Evolutionary conservation across 306 rosid species (phyloP).

Genomic region (Neltuma alba): DNA sequence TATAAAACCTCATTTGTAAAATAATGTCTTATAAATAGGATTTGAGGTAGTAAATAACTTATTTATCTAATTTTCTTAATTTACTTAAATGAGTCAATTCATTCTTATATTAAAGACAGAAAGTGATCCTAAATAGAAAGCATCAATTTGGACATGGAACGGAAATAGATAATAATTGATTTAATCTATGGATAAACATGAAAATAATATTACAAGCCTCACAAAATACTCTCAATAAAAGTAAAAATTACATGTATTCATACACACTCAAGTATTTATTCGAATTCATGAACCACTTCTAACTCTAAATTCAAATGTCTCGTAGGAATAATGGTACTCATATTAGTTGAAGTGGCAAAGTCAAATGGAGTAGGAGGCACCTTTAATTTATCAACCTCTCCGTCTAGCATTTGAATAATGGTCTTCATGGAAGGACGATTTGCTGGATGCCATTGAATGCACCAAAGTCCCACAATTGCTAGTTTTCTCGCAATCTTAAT

Average conservation of each 20-base stretch:
- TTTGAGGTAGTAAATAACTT: too few species aligned
- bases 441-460: not conserved
- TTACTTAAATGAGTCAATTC: too few species aligned
- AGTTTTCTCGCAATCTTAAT: not conserved
- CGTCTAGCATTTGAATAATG: not conserved
- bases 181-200: not conserved
- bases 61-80: too few species aligned
- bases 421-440: not conserved
- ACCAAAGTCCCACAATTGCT: not conserved
- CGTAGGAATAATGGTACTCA: not conserved
- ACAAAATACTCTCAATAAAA: not conserved
- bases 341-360: not conserved
- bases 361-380: constrained; percentile 42
- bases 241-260: too few species aligned
- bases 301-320: constrained; percentile 18
- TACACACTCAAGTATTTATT: not conserved
- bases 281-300: constrained; percentile 32
- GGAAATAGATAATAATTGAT: not conserved
- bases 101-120: too few species aligned
- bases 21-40: too few species aligned
- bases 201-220: not conserved
- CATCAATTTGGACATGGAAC: too few species aligned
- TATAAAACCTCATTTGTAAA: too few species aligned
- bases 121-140: too few species aligned
- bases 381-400: not conserved